Evolutionary conservation across 2,329 filamentous ascomycete genomes (phyloP).

Genomic region (Pseudophaeomoniella oleicola): DNA sequence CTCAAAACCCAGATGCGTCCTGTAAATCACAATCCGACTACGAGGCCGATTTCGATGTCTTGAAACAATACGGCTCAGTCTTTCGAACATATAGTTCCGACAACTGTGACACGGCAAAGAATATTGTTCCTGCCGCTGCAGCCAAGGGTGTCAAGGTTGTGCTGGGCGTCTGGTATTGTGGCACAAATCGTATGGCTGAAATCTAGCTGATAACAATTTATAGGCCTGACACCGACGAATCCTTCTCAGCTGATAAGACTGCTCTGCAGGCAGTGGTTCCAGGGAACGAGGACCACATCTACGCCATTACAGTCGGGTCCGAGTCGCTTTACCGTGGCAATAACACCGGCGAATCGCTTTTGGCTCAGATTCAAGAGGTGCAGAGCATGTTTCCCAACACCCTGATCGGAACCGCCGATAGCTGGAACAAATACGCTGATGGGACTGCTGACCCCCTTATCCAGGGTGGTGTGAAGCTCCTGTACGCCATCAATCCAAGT

Average conservation of each 20-base stretch:
- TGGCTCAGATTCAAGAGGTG: constrained; percentile 47
- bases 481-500: constrained; percentile 22
- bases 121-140: constrained; percentile 52
- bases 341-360: constrained; percentile 45
- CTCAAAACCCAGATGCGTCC: constrained; percentile 42
- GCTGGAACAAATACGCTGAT: constrained; percentile 58
- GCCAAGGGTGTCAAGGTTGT: constrained; percentile 51
- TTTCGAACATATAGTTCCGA: constrained; percentile 50
- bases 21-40: constrained; percentile 53
- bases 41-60: constrained; percentile 48
- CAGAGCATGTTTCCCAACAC: constrained; percentile 39
- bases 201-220: too few relatives aligned
- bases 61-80: constrained; percentile 34
- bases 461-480: constrained; percentile 42
- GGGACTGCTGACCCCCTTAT: constrained; percentile 53
- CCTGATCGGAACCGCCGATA: constrained; percentile 54
- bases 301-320: constrained; percentile 56
- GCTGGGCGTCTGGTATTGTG: constrained; percentile 51
- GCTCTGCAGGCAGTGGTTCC: constrained; percentile 34
- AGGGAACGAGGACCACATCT: constrained; percentile 41
- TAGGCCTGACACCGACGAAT: constrained; percentile 48
- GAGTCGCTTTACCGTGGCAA: constrained; percentile 57
- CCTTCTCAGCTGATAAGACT: constrained; percentile 45
- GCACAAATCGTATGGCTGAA: constrained; percentile 3
- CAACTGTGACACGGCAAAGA: constrained; percentile 44